These are phyloP conservation scores for Hypoxylon rubiginosum DNA, from an alignment of 2,329 filamentous ascomycete species.

Conservation along the genomic window DNA sequence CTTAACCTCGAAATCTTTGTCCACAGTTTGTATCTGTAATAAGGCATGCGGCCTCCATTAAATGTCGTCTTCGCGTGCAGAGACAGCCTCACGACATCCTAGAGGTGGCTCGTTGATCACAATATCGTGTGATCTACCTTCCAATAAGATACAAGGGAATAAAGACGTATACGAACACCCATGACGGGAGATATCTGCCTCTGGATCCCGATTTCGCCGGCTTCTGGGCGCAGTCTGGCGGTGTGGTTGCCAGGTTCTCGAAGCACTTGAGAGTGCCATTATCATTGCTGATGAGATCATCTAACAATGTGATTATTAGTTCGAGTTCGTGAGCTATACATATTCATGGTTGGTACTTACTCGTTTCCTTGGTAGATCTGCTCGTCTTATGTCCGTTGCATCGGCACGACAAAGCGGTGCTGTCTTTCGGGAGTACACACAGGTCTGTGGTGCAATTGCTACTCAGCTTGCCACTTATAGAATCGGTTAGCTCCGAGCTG, in stretches of 20 bases:
- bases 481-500: background rate
- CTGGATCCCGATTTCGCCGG: background rate
- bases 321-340: background rate
- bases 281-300: slow-evolving; percentile 13
- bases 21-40: no score
- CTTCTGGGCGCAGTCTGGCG: slow-evolving; percentile 9
- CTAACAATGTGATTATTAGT: background rate
- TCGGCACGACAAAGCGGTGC: background rate
- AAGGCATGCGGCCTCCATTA: background rate
- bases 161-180: background rate
- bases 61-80: background rate
- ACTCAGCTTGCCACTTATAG: background rate
- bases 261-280: slow-evolving; percentile 15
- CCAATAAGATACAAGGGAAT: background rate
- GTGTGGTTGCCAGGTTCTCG: slow-evolving; percentile 2
- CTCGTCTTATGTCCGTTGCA: background rate
- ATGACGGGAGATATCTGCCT: background rate
- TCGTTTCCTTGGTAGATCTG: background rate
- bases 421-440: background rate
- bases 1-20: no score
- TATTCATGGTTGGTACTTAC: background rate
- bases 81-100: no score
- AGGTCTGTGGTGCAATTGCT: background rate
- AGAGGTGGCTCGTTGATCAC: background rate
- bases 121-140: background rate